Base-by-base conservation (phyloP, 2,329 filamentous ascomycete genomes). In the Alternaria arbusti region DNA sequence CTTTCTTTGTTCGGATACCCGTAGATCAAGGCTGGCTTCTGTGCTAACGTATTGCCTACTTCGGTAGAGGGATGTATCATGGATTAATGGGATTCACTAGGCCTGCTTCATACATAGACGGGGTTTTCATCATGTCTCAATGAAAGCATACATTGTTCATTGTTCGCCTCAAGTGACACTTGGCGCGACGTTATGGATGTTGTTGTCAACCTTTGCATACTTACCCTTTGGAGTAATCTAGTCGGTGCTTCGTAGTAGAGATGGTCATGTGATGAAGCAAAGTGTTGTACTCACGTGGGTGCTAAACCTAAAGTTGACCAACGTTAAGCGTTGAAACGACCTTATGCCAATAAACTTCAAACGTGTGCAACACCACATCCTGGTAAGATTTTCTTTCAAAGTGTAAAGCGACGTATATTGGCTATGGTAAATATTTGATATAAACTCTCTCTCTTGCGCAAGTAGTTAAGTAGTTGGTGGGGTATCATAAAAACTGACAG, bases 1-100 rank as follows among this genome's bases (percentile, higher is more conserved):
- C 30, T 36, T 25, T 54, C 40, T 43, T 22, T n/a, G 32, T 36
- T 12, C 13, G 20, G 32, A 61, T 61, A 61, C 59, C 59, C 46
- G 28, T 61, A 52, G 54, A 47, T 52, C 46, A 25, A 52, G 28
- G 32, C 25, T 32, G 43, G 45, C 15, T 25, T 7, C 9, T 36
- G 8, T 17, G 7, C 44, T 61, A 45, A 26, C n/a, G 12, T 22
- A 32, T 36, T 51, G 1, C 5, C 6, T 9, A n/a, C 32, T 6
- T n/a, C 20, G 8, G 5, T 40, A 13, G 30, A 8, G 8, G 20
- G 17, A 17, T 25, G 23, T 8, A 9, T 36, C 2, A 40, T 12
- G 36, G 30, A 52, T 15, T 15, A 25, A 23, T 40, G 28, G n/a
- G 5, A n/a, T 40, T 12, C 13, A 40, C 28, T 20, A 25, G 13